These are phyloP conservation scores for Trichoderma harzianum DNA, from an alignment of 2,329 filamentous ascomycete genomes.

Conservation along the genomic window DNA sequence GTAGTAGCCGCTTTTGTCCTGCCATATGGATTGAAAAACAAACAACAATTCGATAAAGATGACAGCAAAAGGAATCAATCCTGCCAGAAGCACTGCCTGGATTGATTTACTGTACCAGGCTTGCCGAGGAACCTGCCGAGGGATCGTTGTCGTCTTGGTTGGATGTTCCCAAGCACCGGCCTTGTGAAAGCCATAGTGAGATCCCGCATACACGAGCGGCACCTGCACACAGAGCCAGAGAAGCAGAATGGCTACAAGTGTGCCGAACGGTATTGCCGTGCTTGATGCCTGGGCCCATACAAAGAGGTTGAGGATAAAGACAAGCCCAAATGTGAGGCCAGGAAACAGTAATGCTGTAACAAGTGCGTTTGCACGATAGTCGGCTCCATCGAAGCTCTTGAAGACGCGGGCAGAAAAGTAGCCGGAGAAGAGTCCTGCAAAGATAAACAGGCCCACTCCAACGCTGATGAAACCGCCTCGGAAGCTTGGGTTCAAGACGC, in stretches of 20 bases:
- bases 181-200: constrained; percentile 70
- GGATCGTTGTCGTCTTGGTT: constrained; percentile 68
- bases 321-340: constrained; percentile 67
- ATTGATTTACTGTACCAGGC: constrained; percentile 69
- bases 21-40: constrained; percentile 83
- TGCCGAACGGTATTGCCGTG: constrained; percentile 81
- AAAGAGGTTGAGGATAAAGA: constrained; percentile 82
- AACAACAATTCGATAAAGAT: constrained; percentile 86
- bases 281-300: constrained; percentile 88
- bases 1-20: constrained; percentile 88
- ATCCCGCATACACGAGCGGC: constrained; percentile 76
- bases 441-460: constrained; percentile 76
- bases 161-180: constrained; percentile 74
- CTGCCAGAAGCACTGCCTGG: constrained; percentile 66
- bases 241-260: constrained; percentile 66
- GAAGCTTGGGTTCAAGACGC: constrained; percentile 80
- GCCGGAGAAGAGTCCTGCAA: constrained; percentile 79
- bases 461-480: constrained; percentile 87
- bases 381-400: constrained; percentile 73
- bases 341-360: constrained; percentile 77
- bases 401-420: constrained; percentile 84
- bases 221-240: constrained; percentile 86
- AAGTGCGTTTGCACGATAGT: constrained; percentile 73
- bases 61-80: constrained; percentile 79
- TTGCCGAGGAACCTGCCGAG: constrained; percentile 71